Conservation (phyloP, 257 asterid genomes). For the Prunella vulgaris region DNA sequence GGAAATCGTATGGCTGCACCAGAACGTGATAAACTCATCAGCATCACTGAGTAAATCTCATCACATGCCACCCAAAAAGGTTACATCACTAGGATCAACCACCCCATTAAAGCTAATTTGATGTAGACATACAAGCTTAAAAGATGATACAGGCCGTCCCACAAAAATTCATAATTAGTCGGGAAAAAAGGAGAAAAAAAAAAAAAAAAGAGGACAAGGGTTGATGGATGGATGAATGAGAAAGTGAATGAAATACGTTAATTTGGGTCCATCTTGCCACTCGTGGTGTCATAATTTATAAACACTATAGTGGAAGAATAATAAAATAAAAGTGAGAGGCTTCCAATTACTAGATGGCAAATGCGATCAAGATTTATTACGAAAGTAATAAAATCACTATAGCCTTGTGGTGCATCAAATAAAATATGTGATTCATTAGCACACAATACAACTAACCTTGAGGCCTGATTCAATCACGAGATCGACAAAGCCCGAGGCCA, state of each 20-base stretch:
- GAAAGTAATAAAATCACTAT: background rate
- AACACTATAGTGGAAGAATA: background rate
- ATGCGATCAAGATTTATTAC: background rate
- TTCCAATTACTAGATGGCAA: background rate
- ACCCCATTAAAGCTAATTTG: background rate
- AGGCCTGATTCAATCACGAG: constrained; percentile 93
- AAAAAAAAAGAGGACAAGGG: no score
- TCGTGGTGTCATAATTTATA: background rate
- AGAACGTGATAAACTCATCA: background rate
- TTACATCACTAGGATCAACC: background rate
- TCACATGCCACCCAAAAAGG: constrained; percentile 24
- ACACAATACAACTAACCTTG: constrained; percentile 47
- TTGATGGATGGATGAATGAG: no score
- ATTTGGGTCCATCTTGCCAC: background rate
- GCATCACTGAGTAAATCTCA: no score
- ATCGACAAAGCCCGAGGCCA: constrained; percentile 91
- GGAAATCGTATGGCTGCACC: constrained; percentile 90
- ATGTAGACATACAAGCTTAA: background rate
- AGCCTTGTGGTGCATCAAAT: background rate
- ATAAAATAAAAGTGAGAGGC: background rate
- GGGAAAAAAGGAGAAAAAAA: no score
- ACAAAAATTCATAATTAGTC: background rate
- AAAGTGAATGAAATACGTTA: background rate
- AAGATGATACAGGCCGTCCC: background rate
- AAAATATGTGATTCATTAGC: background rate